Evolutionary conservation across 495 filamentous ascomycete species (phyloP).

Genomic region (Xylona heveae): DNA sequence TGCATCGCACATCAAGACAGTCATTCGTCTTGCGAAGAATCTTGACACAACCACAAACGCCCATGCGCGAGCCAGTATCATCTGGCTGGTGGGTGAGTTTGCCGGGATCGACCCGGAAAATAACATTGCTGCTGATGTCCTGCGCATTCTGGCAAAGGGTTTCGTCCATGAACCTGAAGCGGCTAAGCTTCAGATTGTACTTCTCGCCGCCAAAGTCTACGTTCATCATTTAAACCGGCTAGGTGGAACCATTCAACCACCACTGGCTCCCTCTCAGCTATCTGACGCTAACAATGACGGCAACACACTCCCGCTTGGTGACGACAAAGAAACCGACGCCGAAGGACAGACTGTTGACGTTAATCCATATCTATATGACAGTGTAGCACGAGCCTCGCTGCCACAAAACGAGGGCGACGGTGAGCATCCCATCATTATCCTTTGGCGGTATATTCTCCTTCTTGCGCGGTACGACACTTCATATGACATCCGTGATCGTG

Average conservation of each 20-base stretch:
- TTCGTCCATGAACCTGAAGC: constrained; percentile 68
- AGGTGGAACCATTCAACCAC: constrained; percentile 9
- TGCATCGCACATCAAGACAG: constrained; percentile 49
- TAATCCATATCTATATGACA: constrained; percentile 2
- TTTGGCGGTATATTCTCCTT: constrained; percentile 71
- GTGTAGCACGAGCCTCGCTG: no score
- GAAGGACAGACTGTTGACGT: no score
- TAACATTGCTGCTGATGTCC: constrained; percentile 81
- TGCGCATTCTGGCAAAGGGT: constrained; percentile 69
- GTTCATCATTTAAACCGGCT: constrained; percentile 58
- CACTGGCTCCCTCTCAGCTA: constrained; percentile 1
- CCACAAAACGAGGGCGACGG: constrained; percentile 7
- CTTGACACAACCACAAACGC: constrained; percentile 68
- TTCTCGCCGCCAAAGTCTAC: constrained; percentile 87
- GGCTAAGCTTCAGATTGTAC: constrained; percentile 76
- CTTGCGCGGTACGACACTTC: constrained; percentile 82
- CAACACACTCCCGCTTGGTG: no score
- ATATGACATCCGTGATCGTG: constrained; percentile 83
- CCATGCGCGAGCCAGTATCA: constrained; percentile 74
- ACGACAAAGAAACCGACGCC: no score
- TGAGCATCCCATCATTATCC: constrained; percentile 43
- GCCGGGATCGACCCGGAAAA: constrained; percentile 54
- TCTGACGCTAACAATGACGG: not conserved
- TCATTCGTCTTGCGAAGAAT: constrained; percentile 78
- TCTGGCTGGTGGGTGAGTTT: constrained; percentile 95